Evolutionary conservation across 2,329 filamentous ascomycete genomes (phyloP).

Genomic region (Stachybotrys elegans): DNA sequence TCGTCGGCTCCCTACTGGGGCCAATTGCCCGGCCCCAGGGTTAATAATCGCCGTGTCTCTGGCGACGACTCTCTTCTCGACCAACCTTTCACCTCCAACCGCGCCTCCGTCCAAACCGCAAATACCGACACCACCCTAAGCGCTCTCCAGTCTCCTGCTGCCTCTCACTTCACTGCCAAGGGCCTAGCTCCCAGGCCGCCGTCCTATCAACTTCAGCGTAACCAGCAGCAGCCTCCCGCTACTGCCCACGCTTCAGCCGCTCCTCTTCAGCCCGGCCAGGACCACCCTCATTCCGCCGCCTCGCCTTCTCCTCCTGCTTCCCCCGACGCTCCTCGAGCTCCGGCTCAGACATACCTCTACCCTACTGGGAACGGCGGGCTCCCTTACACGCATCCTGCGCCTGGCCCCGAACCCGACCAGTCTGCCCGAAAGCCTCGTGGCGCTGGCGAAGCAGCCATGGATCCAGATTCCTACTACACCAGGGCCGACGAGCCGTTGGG

Average conservation of each 20-base stretch:
- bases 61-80: slow-evolving; percentile 23
- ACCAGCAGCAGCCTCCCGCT: no score
- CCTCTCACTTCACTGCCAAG: slow-evolving; percentile 43
- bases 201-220: slow-evolving; percentile 53
- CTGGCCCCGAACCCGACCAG: slow-evolving; percentile 8
- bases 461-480: slow-evolving; percentile 17
- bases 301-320: slow-evolving; percentile 41
- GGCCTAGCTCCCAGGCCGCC: slow-evolving; percentile 55
- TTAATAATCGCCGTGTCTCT: slow-evolving; percentile 31
- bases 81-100: slow-evolving; percentile 41
- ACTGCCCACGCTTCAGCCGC: slow-evolving; percentile 23
- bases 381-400: slow-evolving; percentile 16
- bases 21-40: slow-evolving; percentile 46
- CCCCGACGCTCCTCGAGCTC: slow-evolving; percentile 56
- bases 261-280: slow-evolving; percentile 6
- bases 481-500: slow-evolving; percentile 13
- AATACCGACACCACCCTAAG: slow-evolving; percentile 55
- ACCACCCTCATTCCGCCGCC: no score
- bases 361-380: slow-evolving; percentile 30
- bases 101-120: slow-evolving; percentile 51
- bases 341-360: slow-evolving; percentile 52
- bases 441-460: slow-evolving; percentile 17
- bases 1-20: slow-evolving; percentile 54
- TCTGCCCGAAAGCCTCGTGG: slow-evolving; percentile 3
- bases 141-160: slow-evolving; percentile 50